Evolutionary conservation across 1,284 basidiomycete genomes (phyloP), one percentile per base, ranked within the genome.

Genomic region (Austroboletus rostrupii): DNA sequence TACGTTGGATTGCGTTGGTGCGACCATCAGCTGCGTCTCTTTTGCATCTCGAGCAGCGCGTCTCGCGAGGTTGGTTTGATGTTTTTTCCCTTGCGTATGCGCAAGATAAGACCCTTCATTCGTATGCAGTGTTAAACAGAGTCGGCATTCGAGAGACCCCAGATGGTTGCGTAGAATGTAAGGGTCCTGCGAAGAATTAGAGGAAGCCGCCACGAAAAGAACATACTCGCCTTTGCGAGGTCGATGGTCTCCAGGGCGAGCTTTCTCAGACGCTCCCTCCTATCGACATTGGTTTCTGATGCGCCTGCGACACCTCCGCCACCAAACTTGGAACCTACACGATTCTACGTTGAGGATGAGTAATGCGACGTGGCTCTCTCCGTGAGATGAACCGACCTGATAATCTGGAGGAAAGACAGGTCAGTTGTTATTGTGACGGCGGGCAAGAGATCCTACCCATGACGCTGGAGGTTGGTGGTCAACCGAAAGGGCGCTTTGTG

Each of bases 61-160:
- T 41, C 97, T 83, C 5, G 96, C 97, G 32, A 99, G 83, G 67
- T 99, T 99, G 1, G 96, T 97, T 70, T 99, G 97, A 66, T 99
- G 97, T 70, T 99, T 99, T 75, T 99, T 99, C 28, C 97, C 97
- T 74, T 99, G 97, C 0, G 97, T 99, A 62, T 99, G 97, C 0
- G 97, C 96, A 43, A 99, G 87, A 70, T 99, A 99, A 19, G 94
- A 97, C 23, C 97, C 97, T 73, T 99, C 97, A 67, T 99, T 99
- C 21, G 97, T 97, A 73, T 99, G 97, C 7, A 99, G 81, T 0
- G 97, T 99, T 35, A 99, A 75, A 70, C 97, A 99, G 35, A 99
- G 82, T 61, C 96, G 90, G 73, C 97, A 99, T 80, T 99, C 97
- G 48, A 99, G 82, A 10, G 94, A 97, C 39, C 97, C 87, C 50